These are phyloP conservation scores for Epichloe hybrida DNA, from an alignment of 2,329 filamentous ascomycete genomes.

Conservation along the genomic window DNA sequence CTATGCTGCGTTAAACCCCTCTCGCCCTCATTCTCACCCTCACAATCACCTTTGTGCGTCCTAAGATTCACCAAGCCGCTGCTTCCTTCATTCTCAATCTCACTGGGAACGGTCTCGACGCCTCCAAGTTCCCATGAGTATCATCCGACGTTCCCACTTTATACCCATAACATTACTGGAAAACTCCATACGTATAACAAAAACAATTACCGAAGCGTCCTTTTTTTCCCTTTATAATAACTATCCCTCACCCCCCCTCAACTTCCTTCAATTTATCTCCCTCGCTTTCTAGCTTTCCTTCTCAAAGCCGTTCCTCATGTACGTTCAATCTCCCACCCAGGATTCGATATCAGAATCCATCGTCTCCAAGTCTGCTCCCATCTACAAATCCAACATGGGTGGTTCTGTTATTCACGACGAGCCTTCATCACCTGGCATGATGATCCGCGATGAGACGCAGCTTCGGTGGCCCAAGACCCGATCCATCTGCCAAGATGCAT, in stretches of 20 bases:
- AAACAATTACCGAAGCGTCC: not conserved
- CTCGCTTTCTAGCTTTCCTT: too few species aligned
- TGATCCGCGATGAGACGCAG: slow-evolving; percentile 12
- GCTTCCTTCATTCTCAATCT: not conserved
- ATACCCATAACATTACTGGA: not conserved
- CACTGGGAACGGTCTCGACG: not conserved
- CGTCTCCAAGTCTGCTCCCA: slow-evolving; percentile 17
- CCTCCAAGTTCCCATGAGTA: not conserved
- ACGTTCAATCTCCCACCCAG: slow-evolving; percentile 11
- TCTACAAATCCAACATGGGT: slow-evolving; percentile 20
- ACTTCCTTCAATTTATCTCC: too few species aligned
- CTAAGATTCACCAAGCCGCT: too few species aligned
- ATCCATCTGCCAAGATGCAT: slow-evolving; percentile 38
- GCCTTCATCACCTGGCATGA: slow-evolving; percentile 7
- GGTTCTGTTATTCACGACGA: slow-evolving; percentile 10
- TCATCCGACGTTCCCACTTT: not conserved
- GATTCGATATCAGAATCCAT: slow-evolving; percentile 22
- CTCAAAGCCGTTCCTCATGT: slow-evolving; percentile 13
- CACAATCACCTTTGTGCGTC: too few species aligned
- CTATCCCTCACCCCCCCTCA: not conserved
- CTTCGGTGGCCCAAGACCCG: slow-evolving; percentile 40
- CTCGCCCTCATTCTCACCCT: too few species aligned
- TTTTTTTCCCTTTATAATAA: too few species aligned
- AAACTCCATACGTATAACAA: not conserved
- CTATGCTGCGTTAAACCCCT: too few species aligned